Evolutionary conservation across 257 asterid genomes (phyloP), one percentile per base, ranked within the genome.

Genomic region (Solanum paucissectum): DNA sequence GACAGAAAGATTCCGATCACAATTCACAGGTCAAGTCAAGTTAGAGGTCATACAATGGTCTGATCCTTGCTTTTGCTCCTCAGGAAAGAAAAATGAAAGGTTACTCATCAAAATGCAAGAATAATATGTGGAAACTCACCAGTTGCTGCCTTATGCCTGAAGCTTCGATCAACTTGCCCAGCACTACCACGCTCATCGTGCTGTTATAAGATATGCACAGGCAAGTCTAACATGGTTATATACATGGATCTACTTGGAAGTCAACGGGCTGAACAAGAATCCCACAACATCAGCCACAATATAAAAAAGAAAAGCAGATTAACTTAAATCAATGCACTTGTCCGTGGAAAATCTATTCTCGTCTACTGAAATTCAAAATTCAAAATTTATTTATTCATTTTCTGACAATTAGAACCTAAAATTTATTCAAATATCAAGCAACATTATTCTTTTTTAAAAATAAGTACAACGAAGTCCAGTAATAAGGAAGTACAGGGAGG

Each of bases 201-300:
- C 99, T 96, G 99, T 89, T 93, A 96, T 66, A 94, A 95, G 93
- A 96, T 96, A 96, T 87, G 92, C 93, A 96, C 90, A 95, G 95
- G 94, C 95, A 94, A 92, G 94, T 94, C 96, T 90, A 96, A 95
- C 85, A 93, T 93, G 89, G 94, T 96, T 94, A 96, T 94, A 93
- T 92, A 90, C 89, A 87, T 83, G 88, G 91, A 90, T 88, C 90
- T 88, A 92, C 93, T 90, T 90, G 89, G 90, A 94, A 90, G 82
- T 91, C 94, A 92, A 90, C 92, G 88, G 88, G 94, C 93, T 90
- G 95, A 91, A 91, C 91, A 90, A 87, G 90, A 88, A 90, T 88
- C 89, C 91, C 91, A 86, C 90, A 88, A n/a, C 36, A 92, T 88
- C 87, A 87, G 91, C 92, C 92, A 44, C 87, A 87, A 55, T 83